These are phyloP conservation scores for Saccharata proteae DNA, from an alignment of 2,329 filamentous ascomycete genomes.

Conservation along the genomic window DNA sequence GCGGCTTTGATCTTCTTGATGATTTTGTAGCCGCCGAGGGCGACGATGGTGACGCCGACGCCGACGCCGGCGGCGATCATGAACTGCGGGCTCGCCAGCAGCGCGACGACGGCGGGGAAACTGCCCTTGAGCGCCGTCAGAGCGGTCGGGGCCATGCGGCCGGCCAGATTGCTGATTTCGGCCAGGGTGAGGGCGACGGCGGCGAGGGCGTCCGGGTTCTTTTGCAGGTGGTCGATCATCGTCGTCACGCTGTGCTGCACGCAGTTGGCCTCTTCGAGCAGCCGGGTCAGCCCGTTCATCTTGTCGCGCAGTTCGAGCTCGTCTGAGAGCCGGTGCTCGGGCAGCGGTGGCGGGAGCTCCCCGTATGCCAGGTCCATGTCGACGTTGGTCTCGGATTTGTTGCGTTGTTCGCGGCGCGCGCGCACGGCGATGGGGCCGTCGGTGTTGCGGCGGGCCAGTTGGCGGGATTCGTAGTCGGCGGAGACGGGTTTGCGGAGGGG, in stretches of 20 bases:
- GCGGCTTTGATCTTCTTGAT: conserved; percentile 65
- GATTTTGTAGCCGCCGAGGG: conserved; percentile 95
- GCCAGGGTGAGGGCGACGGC: conserved; percentile 87
- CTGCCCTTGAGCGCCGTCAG: conserved; percentile 63
- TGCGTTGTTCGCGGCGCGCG: conserved; percentile 14
- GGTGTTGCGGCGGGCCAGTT: conserved; percentile 32
- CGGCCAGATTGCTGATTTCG: conserved; percentile 71
- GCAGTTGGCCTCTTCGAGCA: conserved; percentile 81
- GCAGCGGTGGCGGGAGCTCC: conserved; percentile 59
- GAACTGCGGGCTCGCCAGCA: conserved; percentile 85
- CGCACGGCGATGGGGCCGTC: conserved; percentile 16
- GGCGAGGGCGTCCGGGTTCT: conserved; percentile 81
- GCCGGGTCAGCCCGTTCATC: conserved; percentile 59
- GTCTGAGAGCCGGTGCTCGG: conserved; percentile 23
- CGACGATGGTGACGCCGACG: conserved; percentile 87
- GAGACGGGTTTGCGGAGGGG: conserved; percentile 17
- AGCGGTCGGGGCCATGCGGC: conserved; percentile 75
- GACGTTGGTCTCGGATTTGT: conserved; percentile 41
- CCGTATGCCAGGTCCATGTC: conserved; percentile 93
- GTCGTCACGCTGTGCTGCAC: conserved; percentile 70
- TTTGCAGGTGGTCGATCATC: conserved; percentile 69
- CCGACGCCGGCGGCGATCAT: conserved; percentile 83
- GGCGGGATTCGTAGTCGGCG: conserved; percentile 15
- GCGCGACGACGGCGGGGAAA: conserved; percentile 73
- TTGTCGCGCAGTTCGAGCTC: conserved; percentile 53